A percentile compares a stretch with the other conserved stretches of the same genome.
Evolutionary conservation across 1,284 basidiomycete species (phyloP).

Genomic region (Cutaneotrichosporon daszewskae): DNA sequence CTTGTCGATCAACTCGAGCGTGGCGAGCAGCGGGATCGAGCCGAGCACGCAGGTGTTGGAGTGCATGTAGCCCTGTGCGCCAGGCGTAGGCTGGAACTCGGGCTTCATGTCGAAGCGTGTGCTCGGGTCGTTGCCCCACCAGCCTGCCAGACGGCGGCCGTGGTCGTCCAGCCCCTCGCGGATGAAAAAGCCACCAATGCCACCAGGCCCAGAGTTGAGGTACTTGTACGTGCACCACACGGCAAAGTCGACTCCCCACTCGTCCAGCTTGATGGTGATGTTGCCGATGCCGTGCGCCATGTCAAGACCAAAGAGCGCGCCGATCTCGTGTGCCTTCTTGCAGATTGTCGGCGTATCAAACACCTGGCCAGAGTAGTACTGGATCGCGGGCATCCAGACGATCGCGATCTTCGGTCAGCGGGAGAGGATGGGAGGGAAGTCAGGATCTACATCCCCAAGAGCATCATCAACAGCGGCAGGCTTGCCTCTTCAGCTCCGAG

Average conservation of each 20-base stretch:
- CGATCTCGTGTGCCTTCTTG: slow-evolving; percentile 67
- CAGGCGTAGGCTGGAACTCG: slow-evolving; percentile 71
- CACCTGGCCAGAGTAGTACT: slow-evolving; percentile 96
- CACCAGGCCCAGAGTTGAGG: slow-evolving; percentile 90
- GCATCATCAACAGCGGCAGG: neutral
- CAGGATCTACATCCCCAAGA: neutral
- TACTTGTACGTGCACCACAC: slow-evolving; percentile 99
- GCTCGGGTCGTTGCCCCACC: slow-evolving; percentile 89
- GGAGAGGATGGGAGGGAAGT: no score
- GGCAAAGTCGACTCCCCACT: slow-evolving; percentile 94
- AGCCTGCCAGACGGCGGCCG: slow-evolving; percentile 71
- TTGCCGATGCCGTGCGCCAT: slow-evolving; percentile 95
- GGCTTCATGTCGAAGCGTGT: slow-evolving; percentile 90
- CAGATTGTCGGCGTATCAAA: slow-evolving; percentile 85
- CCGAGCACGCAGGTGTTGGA: slow-evolving; percentile 85
- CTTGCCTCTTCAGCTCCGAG: no score
- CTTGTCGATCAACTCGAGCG: slow-evolving; percentile 70
- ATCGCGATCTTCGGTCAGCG: slow-evolving; percentile 60
- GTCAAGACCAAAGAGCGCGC: slow-evolving; percentile 90
- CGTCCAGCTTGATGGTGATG: slow-evolving; percentile 78
- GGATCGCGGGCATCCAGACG: slow-evolving; percentile 82
- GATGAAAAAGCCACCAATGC: slow-evolving; percentile 68
- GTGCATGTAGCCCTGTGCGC: slow-evolving; percentile 92
- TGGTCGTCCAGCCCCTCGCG: slow-evolving; percentile 40
- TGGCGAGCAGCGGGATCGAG: slow-evolving; percentile 70